These are phyloP conservation scores for Gracilariopsis chorda DNA, from an alignment of 23 red algal species.

Conservation along the genomic window DNA sequence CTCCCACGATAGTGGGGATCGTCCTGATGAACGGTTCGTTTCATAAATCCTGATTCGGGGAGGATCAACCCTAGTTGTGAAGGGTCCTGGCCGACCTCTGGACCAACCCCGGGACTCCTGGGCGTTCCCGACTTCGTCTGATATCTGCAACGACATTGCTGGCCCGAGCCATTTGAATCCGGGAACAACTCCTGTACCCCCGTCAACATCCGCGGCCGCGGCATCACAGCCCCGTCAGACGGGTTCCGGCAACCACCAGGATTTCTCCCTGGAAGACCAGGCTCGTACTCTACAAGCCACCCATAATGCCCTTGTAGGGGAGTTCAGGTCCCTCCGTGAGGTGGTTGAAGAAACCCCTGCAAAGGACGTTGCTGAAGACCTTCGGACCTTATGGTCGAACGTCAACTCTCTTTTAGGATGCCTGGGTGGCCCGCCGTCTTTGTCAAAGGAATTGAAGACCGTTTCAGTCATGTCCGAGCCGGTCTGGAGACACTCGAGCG, in stretches of 20 bases:
- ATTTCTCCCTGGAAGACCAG: background rate
- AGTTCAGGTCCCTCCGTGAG: background rate
- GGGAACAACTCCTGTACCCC: background rate
- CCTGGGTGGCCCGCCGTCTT: background rate
- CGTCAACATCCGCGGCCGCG: background rate
- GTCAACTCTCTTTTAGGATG: background rate
- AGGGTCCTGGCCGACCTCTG: background rate
- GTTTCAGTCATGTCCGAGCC: background rate
- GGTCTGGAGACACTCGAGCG: background rate
- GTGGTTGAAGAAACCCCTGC: background rate
- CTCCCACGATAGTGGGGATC: background rate
- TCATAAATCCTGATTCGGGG: background rate
- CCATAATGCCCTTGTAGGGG: background rate
- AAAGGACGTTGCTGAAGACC: background rate
- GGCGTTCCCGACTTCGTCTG: background rate
- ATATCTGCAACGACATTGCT: background rate
- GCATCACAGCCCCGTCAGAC: background rate
- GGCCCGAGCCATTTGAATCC: background rate
- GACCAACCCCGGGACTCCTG: background rate
- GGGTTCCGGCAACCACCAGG: background rate
- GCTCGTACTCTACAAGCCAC: background rate
- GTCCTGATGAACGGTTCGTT: background rate
- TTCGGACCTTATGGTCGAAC: background rate
- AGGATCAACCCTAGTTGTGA: background rate
- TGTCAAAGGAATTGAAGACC: background rate